phyloP scores from a whole-genome alignment of 352 stramenopile genomes.

The Bremia lactucae region DNA sequence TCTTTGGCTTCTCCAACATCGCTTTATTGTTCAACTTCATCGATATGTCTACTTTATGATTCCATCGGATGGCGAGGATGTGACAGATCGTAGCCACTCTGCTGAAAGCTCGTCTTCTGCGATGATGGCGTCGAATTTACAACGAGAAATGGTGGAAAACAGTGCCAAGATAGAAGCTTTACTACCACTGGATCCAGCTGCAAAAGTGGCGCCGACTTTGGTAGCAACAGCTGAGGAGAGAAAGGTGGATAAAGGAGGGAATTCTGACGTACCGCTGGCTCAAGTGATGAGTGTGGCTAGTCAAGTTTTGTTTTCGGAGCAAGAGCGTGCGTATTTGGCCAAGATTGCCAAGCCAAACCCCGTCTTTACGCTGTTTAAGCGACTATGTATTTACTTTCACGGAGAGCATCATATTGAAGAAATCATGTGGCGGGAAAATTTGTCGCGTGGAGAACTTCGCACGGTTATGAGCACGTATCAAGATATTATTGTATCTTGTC shows the following conservation, averaged over 20 bases:
- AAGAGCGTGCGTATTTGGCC: constrained; percentile 66
- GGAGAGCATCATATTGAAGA: constrained; percentile 81
- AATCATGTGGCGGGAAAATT: constrained; percentile 85
- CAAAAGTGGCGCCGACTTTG: constrained; percentile 13
- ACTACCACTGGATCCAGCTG: constrained; percentile 19
- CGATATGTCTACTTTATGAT: constrained; percentile 85
- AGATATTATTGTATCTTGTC: constrained; percentile 73
- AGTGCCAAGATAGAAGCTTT: too few relatives aligned
- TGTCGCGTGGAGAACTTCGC: constrained; percentile 67
- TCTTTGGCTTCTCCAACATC: constrained; percentile 77
- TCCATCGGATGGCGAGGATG: constrained; percentile 46
- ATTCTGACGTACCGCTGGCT: constrained; percentile 11
- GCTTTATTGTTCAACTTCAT: constrained; percentile 78
- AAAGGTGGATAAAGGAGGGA: constrained; percentile 5
- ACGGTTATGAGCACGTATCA: constrained; percentile 79
- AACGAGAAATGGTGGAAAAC: constrained; percentile 18
- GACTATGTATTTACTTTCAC: constrained; percentile 78
- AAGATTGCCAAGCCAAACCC: constrained; percentile 74
- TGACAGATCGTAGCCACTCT: constrained; percentile 13
- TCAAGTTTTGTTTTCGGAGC: constrained; percentile 42
- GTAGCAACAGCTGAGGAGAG: constrained; percentile 4
- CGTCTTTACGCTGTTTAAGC: constrained; percentile 72
- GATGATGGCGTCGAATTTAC: constrained; percentile 18
- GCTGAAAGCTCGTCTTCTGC: constrained; percentile 24
- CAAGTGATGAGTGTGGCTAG: constrained; percentile 26